These are phyloP conservation scores for Neopestalotiopsis rosae DNA, from an alignment of 2,329 filamentous ascomycete genomes.

Conservation along the genomic window DNA sequence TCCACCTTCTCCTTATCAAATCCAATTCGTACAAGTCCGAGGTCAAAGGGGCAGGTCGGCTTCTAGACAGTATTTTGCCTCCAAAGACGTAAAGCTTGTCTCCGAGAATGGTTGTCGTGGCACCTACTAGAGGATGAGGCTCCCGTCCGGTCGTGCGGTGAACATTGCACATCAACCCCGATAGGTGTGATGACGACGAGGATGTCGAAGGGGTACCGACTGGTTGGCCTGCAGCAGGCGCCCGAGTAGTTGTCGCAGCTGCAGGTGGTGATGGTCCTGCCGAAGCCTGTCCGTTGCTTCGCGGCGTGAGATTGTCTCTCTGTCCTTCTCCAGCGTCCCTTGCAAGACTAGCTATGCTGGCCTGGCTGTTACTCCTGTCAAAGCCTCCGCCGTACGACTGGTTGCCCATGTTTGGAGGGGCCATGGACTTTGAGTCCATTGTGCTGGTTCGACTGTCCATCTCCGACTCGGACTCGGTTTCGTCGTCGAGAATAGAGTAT, in stretches of 20 bases:
- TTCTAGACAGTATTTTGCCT: conserved; percentile 84
- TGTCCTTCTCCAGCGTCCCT: conserved; percentile 53
- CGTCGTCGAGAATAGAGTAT: conserved; percentile 41
- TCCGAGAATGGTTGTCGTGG: conserved; percentile 91
- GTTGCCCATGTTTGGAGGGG: conserved; percentile 28
- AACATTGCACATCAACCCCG: conserved; percentile 73
- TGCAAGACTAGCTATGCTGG: conserved; percentile 48
- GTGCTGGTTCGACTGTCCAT: conserved; percentile 48
- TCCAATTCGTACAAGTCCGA: conserved; percentile 94
- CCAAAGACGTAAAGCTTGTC: conserved; percentile 98
- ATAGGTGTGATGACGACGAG: conserved; percentile 63
- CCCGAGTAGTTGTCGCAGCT: conserved; percentile 35
- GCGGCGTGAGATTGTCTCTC: conserved; percentile 54
- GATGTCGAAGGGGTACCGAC: conserved; percentile 51
- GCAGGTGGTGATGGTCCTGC: conserved; percentile 61
- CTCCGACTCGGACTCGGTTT: conserved; percentile 33
- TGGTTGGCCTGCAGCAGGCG: conserved; percentile 40
- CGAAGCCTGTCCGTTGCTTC: conserved; percentile 59
- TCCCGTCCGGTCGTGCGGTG: conserved; percentile 88
- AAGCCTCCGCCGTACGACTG: conserved; percentile 44
- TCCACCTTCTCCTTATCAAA: conserved; percentile 90
- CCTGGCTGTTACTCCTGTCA: conserved; percentile 53
- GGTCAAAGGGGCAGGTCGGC: conserved; percentile 79
- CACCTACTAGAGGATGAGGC: conserved; percentile 89
- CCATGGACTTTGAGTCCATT: conserved; percentile 52